Conservation (phyloP, 2,329 filamentous ascomycete species). For the Mycosphaerella sp. region DNA sequence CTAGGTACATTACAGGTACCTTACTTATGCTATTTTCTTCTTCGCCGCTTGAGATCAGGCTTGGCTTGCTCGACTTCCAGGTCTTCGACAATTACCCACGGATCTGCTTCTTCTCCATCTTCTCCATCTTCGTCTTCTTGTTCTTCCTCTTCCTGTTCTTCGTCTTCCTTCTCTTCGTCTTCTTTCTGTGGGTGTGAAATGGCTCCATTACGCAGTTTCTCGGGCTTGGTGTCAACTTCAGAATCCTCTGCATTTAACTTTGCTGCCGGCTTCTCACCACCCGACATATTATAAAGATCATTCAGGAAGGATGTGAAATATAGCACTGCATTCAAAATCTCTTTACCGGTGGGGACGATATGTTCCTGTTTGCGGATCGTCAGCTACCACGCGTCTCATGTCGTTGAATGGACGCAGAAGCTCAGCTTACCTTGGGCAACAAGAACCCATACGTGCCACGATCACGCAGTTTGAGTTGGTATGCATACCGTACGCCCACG, state of each 20-base stretch:
- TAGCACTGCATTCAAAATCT: constrained; percentile 74
- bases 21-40: constrained; percentile 7
- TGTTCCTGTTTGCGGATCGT: constrained; percentile 2
- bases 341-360: constrained; percentile 50
- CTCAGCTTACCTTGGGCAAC: constrained; percentile 60
- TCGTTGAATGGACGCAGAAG: constrained; percentile 57
- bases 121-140: no score
- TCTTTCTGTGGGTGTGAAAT: not conserved
- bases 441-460: constrained; percentile 93
- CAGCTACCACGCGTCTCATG: constrained; percentile 49
- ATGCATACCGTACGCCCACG: constrained; percentile 72
- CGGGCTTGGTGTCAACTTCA: not conserved
- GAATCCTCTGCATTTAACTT: constrained; percentile 8
- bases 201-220: not conserved
- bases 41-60: constrained; percentile 19
- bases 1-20: no score
- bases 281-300: constrained; percentile 34
- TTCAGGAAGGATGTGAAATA: constrained; percentile 77
- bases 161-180: no score
- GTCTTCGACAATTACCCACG: constrained; percentile 14
- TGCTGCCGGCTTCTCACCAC: constrained; percentile 9
- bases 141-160: no score
- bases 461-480: constrained; percentile 90
- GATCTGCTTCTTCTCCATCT: constrained; percentile 12
- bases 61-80: constrained; percentile 12